phyloP scores from a whole-genome alignment of 371 early-diverging fungal genomes.

The Mortierella polycephala region DNA sequence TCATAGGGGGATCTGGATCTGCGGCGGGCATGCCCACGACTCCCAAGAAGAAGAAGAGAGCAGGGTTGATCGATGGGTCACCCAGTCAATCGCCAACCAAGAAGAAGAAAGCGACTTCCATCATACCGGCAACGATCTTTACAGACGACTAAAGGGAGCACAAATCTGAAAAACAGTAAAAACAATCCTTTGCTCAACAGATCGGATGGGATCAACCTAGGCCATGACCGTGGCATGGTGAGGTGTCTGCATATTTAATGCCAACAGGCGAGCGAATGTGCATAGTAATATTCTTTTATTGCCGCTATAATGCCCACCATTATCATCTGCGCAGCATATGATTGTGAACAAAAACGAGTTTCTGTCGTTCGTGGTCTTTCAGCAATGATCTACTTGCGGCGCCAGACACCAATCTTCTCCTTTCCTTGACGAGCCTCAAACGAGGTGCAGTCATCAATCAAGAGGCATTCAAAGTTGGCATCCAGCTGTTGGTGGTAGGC shows the following conservation, averaged over 20 bases:
- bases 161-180: background rate
- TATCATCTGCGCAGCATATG: background rate
- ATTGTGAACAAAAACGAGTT: too few relatives aligned
- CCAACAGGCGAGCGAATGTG: too few relatives aligned
- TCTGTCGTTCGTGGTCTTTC: too few relatives aligned
- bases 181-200: too few relatives aligned
- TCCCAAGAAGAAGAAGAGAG: slow-evolving; percentile 43
- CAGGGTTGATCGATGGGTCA: slow-evolving; percentile 14
- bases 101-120: slow-evolving; percentile 30
- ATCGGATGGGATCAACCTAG: too few relatives aligned
- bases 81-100: slow-evolving; percentile 31
- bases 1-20: slow-evolving; percentile 1
- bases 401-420: slow-evolving; percentile 73
- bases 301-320: background rate
- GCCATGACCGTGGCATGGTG: too few relatives aligned
- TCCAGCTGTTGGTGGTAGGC: slow-evolving; percentile 63
- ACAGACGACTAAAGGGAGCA: slow-evolving; percentile 19
- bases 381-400: slow-evolving; percentile 31
- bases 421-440: slow-evolving; percentile 61
- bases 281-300: background rate
- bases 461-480: slow-evolving; percentile 66
- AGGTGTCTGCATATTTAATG: too few relatives aligned
- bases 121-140: slow-evolving; percentile 17
- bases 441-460: slow-evolving; percentile 65
- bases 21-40: slow-evolving; percentile 15